phyloP scores from a whole-genome alignment of 2,329 filamentous ascomycete species.

The Fulvia fulva region DNA sequence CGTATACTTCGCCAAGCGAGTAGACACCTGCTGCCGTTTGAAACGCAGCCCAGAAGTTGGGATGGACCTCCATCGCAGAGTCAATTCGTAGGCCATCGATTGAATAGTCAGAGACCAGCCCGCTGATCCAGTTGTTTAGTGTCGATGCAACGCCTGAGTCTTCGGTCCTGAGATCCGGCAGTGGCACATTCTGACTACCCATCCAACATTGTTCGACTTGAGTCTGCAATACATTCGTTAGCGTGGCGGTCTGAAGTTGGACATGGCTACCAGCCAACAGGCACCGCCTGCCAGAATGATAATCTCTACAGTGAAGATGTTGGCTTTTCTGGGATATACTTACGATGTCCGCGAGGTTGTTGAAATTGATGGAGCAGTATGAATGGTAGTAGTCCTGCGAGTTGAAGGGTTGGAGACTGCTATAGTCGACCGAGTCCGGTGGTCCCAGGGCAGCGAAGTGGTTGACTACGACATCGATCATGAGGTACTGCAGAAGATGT shows the following conservation, averaged over 20 bases:
- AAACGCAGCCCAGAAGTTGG: slow-evolving; percentile 40
- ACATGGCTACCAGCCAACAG: too few species aligned
- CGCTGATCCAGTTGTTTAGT: slow-evolving; percentile 57
- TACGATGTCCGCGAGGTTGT: slow-evolving; percentile 35
- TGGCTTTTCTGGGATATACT: slow-evolving; percentile 2
- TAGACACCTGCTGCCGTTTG: slow-evolving; percentile 38
- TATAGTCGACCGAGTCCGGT: slow-evolving; percentile 29
- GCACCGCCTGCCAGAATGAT: background rate
- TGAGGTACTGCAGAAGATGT: slow-evolving; percentile 31
- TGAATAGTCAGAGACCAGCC: slow-evolving; percentile 56
- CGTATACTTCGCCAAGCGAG: slow-evolving; percentile 46
- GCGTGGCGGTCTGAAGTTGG: background rate
- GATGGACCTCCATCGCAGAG: slow-evolving; percentile 46
- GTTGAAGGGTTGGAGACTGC: slow-evolving; percentile 40
- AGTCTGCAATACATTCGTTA: slow-evolving; percentile 19
- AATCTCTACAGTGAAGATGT: background rate
- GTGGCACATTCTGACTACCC: slow-evolving; percentile 50
- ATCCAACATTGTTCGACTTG: slow-evolving; percentile 51
- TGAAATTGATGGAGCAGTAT: slow-evolving; percentile 56
- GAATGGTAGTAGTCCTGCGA: slow-evolving; percentile 44
- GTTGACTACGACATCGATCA: slow-evolving; percentile 38
- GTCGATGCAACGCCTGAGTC: slow-evolving; percentile 46
- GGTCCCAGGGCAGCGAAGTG: slow-evolving; percentile 36
- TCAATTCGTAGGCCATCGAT: slow-evolving; percentile 56
- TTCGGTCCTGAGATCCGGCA: slow-evolving; percentile 61